Evolutionary conservation across 768 basidiomycete genomes (phyloP).

Genomic region (Amanita thiersii): DNA sequence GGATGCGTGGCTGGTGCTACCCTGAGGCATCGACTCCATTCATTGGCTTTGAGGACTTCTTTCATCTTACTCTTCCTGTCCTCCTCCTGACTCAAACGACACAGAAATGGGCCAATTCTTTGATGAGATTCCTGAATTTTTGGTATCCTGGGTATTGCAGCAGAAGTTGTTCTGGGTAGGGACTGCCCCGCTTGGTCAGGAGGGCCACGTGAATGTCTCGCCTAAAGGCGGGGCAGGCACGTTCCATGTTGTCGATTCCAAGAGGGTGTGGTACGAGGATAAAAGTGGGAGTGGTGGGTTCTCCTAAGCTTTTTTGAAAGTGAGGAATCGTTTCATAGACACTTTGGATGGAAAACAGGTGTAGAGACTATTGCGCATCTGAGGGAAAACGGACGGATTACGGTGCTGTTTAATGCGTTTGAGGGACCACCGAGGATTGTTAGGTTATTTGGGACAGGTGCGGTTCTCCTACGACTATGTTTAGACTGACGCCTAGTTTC

Average conservation of each 20-base stretch:
- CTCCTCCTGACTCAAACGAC: background rate
- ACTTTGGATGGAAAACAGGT: conserved; percentile 15
- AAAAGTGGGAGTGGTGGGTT: conserved; percentile 57
- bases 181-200: conserved; percentile 45
- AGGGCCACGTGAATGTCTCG: conserved; percentile 61
- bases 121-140: conserved; percentile 44
- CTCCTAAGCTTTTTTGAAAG: too few species aligned
- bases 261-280: conserved; percentile 67
- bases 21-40: too few species aligned
- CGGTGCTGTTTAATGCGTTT: conserved; percentile 55
- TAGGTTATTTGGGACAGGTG: conserved; percentile 53
- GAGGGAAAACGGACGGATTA: conserved; percentile 54
- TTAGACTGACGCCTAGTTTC: background rate
- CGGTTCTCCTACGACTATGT: conserved; percentile 11
- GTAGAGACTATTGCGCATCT: conserved; percentile 40
- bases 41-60: too few species aligned
- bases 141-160: conserved; percentile 47
- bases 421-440: conserved; percentile 51
- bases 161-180: conserved; percentile 73
- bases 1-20: too few species aligned
- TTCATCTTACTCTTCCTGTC: background rate
- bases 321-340: background rate
- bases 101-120: conserved; percentile 47
- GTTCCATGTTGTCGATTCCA: conserved; percentile 49
- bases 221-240: conserved; percentile 55